Conservation (phyloP, 2,329 filamentous ascomycete species). For the Tricladium varicosporioides region DNA sequence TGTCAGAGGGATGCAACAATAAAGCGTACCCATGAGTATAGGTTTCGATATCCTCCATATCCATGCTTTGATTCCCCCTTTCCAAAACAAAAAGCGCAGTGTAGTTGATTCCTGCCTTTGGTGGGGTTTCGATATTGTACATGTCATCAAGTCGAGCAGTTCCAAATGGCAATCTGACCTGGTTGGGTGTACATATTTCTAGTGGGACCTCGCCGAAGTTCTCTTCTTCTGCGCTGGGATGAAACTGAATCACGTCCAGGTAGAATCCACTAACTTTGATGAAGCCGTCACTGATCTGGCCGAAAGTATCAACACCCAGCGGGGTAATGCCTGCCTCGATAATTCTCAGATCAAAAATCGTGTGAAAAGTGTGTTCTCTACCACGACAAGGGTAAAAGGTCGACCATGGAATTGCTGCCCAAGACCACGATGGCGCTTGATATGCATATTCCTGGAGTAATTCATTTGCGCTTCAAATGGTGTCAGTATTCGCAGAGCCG, state of each 20-base stretch:
- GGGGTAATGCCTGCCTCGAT: not conserved
- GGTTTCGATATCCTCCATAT: not conserved
- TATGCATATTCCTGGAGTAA: not conserved
- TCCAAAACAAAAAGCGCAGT: not conserved
- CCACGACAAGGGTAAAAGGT: not conserved
- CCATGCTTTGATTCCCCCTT: not conserved
- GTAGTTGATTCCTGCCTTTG: not conserved
- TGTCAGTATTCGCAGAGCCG: too few relatives aligned
- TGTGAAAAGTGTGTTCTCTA: not conserved
- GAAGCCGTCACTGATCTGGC: not conserved
- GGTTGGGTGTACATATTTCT: not conserved
- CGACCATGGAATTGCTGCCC: not conserved
- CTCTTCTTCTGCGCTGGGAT: not conserved
- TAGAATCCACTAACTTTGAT: not conserved
- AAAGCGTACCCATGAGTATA: not conserved
- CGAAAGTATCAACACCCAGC: not conserved
- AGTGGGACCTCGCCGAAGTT: not conserved
- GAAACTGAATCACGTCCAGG: not conserved
- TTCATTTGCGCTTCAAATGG: not conserved
- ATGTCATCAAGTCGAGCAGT: not conserved
- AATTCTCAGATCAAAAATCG: not conserved
- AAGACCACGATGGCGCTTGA: not conserved
- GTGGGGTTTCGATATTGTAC: not conserved
- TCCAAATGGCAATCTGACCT: not conserved
- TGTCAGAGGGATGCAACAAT: not conserved